phyloP scores from a whole-genome alignment of 805 yeast genomes.

The Lachancea dasiensis region DNA sequence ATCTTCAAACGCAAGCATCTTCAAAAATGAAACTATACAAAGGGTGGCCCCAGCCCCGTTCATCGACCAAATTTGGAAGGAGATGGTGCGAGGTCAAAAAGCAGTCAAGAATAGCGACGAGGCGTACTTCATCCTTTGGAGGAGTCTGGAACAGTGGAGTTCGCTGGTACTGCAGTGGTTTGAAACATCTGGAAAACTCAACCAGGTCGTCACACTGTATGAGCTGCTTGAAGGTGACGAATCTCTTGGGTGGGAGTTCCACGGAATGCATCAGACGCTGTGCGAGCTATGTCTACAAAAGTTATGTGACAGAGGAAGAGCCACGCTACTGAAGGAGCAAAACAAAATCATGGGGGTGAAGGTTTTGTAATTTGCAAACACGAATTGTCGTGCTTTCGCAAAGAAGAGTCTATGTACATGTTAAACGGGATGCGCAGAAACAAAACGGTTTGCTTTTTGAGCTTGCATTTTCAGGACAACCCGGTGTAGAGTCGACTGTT shows the following conservation, averaged over 20 bases:
- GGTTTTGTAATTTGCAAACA: conserved; percentile 38
- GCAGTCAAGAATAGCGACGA: conserved; percentile 49
- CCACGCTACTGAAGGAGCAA: conserved; percentile 64
- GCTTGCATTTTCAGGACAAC: conserved; percentile 4
- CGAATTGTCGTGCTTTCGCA: conserved; percentile 9
- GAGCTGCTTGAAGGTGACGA: conserved; percentile 68
- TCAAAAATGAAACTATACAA: conserved; percentile 45
- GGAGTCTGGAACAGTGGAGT: conserved; percentile 63
- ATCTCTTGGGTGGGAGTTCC: conserved; percentile 50
- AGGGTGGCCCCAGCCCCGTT: conserved; percentile 52
- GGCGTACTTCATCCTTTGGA: conserved; percentile 51
- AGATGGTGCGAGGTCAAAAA: conserved; percentile 48
- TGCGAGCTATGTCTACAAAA: conserved; percentile 50
- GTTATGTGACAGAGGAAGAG: conserved; percentile 63
- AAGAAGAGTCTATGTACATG: conserved; percentile 9
- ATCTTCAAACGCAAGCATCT: conserved; percentile 29
- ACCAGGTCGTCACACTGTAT: conserved; percentile 72
- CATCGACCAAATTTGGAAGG: conserved; percentile 47
- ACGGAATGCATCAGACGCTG: conserved; percentile 52
- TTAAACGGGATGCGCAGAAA: not conserved
- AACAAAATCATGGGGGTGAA: conserved; percentile 75
- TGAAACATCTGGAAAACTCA: conserved; percentile 73
- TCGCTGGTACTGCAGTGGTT: conserved; percentile 57
- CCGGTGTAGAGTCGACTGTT: conserved; percentile 37
- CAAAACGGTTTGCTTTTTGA: no score